These are phyloP conservation scores for Bolboschoenus planiculmis DNA, from an alignment of 176 grass and related monocot genomes.

Conservation along the genomic window DNA sequence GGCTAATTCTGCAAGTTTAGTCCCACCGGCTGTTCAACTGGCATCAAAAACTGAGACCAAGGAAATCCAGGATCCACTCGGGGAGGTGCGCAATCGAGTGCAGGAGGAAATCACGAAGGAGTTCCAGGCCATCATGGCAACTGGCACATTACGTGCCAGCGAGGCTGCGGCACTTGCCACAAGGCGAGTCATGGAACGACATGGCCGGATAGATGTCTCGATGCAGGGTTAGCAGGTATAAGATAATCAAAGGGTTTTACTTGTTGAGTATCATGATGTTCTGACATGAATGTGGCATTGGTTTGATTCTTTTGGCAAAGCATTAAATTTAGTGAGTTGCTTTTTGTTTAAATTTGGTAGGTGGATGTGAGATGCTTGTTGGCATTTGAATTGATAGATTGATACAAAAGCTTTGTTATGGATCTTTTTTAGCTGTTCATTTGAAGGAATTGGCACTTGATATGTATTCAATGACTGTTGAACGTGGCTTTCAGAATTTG, in stretches of 20 bases:
- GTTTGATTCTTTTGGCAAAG: conserved; percentile 9
- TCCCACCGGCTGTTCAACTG: conserved; percentile 23
- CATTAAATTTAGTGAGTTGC: not conserved
- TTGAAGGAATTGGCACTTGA: not conserved
- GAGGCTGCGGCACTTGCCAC: conserved; percentile 50
- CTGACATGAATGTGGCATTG: not conserved
- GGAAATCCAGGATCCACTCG: conserved; percentile 27
- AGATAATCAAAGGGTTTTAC: not conserved
- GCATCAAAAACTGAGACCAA: conserved; percentile 6
- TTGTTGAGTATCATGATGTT: not conserved
- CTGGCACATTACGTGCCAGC: conserved; percentile 35
- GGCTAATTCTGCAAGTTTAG: not conserved
- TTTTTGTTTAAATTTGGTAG: not conserved
- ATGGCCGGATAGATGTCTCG: conserved; percentile 26
- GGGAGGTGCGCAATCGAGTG: conserved; percentile 34
- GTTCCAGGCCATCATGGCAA: conserved; percentile 59
- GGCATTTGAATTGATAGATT: not conserved
- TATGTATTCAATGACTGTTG: not conserved
- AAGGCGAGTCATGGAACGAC: conserved; percentile 60
- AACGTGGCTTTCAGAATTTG: not conserved
- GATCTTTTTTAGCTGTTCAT: not conserved
- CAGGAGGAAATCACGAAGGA: conserved; percentile 64
- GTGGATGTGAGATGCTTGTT: not conserved
- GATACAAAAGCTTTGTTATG: not conserved
- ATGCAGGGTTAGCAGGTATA: conserved; percentile 13